Percentiles rank a stretch among this genome's conserved stretches.
Conservation (phyloP, 345 rosid genomes). For the Ceriops zippeliana region DNA sequence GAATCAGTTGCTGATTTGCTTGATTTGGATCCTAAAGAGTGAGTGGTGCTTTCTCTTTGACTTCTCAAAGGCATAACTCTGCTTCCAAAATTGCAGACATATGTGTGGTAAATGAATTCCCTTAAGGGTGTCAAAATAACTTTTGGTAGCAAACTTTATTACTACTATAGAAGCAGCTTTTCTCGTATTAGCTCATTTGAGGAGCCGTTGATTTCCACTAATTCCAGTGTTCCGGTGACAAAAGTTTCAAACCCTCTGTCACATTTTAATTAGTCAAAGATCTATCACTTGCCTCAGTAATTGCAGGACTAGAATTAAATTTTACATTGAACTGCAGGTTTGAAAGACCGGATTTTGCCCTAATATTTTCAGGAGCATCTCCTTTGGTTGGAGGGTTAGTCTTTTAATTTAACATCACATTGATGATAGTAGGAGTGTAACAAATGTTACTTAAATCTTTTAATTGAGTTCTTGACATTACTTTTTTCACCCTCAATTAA, state of each 20-base stretch:
- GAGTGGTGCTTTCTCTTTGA: slow-evolving; percentile 29
- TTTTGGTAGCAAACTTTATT: no score
- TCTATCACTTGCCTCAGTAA: neutral
- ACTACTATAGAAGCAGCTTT: no score
- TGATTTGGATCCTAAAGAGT: slow-evolving; percentile 89
- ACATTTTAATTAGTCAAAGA: no score
- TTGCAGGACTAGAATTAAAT: neutral
- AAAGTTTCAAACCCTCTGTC: no score
- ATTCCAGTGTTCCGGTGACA: no score
- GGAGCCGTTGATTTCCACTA: no score
- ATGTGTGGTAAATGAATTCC: neutral
- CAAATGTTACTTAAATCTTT: neutral
- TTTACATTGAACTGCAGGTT: slow-evolving; percentile 49
- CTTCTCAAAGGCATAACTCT: neutral
- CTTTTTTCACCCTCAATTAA: neutral
- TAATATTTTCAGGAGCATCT: slow-evolving; percentile 67
- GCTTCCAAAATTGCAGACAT: neutral
- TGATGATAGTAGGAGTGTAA: neutral
- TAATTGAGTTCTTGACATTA: no score
- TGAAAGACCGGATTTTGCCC: slow-evolving; percentile 83
- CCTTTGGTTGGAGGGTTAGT: slow-evolving; percentile 76
- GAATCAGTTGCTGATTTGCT: slow-evolving; percentile 73
- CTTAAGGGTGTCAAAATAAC: no score
- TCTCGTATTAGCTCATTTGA: no score
- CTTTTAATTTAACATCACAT: slow-evolving; percentile 6